These are phyloP conservation scores for Hanseniaspora taiwanica DNA, from an alignment of 805 yeast species.

Conservation along the genomic window DNA sequence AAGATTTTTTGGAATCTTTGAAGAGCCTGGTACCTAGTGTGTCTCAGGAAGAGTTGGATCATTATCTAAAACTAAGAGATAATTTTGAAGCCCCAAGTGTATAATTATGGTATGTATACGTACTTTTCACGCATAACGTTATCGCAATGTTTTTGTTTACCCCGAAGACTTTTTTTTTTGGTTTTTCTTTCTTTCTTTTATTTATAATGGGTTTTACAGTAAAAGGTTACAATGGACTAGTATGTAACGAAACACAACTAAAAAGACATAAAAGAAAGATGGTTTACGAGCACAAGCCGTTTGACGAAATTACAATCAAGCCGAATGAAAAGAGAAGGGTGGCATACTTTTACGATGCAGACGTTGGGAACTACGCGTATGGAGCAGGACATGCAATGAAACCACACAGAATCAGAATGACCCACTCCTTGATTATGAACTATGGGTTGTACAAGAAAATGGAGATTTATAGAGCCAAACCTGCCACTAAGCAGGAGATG, in stretches of 20 bases:
- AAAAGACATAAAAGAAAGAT: constrained; percentile 12
- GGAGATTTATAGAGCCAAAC: constrained; percentile 95
- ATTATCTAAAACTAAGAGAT: constrained; percentile 65
- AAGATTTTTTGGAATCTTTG: constrained; percentile 70
- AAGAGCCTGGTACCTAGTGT: constrained; percentile 70
- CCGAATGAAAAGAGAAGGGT: constrained; percentile 42
- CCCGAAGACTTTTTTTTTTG: not conserved
- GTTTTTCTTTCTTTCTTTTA: not conserved
- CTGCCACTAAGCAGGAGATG: constrained; percentile 97
- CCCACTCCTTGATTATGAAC: constrained; percentile 92
- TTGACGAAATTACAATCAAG: constrained; percentile 46
- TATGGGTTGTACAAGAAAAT: constrained; percentile 92
- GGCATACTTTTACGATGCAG: constrained; percentile 77
- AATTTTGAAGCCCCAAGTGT: constrained; percentile 59
- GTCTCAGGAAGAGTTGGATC: constrained; percentile 72
- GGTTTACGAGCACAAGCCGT: constrained; percentile 43
- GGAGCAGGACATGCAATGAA: constrained; percentile 99
- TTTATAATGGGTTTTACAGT: not conserved
- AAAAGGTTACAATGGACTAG: too few relatives aligned
- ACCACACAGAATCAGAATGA: constrained; percentile 97
- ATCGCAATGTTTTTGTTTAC: too few relatives aligned
- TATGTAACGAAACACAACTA: too few relatives aligned
- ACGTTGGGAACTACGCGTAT: constrained; percentile 94
- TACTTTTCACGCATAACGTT: too few relatives aligned
- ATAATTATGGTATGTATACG: too few relatives aligned